These are phyloP conservation scores for Dactylellina sp. DNA, from an alignment of 2,329 filamentous ascomycete genomes.

Conservation along the genomic window DNA sequence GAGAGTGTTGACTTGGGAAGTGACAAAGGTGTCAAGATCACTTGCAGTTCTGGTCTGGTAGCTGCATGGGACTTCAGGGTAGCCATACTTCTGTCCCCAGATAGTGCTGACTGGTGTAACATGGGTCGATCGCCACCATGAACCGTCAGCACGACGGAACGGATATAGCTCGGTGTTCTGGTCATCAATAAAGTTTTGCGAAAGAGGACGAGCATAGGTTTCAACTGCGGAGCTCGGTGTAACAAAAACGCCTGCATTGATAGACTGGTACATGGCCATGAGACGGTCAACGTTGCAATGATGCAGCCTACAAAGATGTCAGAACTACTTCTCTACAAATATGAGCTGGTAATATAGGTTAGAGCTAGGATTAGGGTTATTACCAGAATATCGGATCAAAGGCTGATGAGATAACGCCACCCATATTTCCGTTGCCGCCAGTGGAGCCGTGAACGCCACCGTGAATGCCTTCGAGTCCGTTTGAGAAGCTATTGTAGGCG, in stretches of 20 bases:
- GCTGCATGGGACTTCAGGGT: constrained; percentile 54
- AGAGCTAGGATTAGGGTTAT: not conserved
- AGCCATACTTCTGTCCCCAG: constrained; percentile 51
- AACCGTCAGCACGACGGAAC: constrained; percentile 49
- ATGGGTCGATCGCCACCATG: constrained; percentile 41
- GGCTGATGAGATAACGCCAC: constrained; percentile 67
- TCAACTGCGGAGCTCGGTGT: constrained; percentile 47
- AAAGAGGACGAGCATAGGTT: constrained; percentile 47
- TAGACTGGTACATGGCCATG: constrained; percentile 61
- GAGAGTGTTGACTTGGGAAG: constrained; percentile 55
- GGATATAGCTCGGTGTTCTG: constrained; percentile 41
- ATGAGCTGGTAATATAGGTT: no score
- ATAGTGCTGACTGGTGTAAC: constrained; percentile 47
- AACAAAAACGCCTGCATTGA: constrained; percentile 58
- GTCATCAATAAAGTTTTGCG: constrained; percentile 46
- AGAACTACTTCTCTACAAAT: no score
- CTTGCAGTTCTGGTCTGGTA: constrained; percentile 21
- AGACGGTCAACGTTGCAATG: constrained; percentile 60
- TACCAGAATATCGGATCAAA: constrained; percentile 62
- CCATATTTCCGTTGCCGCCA: constrained; percentile 67
- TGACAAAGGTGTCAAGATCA: constrained; percentile 55
- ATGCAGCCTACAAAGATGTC: no score
- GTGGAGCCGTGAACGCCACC: constrained; percentile 68
- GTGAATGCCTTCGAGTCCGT: constrained; percentile 66
- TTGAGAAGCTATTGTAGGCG: constrained; percentile 58